Evolutionary conservation across 2,329 filamentous ascomycete genomes (phyloP).

Genomic region (Phoma sp.): DNA sequence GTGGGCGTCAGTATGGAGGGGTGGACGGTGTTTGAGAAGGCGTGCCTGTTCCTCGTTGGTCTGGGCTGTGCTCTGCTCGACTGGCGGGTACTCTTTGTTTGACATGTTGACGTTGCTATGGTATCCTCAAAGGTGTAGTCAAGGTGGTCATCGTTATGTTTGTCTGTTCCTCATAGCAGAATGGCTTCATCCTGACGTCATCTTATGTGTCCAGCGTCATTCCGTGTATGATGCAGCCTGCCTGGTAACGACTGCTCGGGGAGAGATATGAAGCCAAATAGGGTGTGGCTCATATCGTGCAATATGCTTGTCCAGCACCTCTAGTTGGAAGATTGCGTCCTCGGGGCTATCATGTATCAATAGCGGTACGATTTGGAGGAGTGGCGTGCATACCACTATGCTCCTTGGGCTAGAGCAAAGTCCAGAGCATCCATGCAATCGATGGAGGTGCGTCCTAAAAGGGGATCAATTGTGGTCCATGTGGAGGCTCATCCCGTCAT

Average conservation of each 20-base stretch:
- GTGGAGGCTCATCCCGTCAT: slow-evolving; percentile 45
- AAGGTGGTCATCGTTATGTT: not conserved
- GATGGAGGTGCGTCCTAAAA: slow-evolving; percentile 31
- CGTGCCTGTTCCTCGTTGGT: slow-evolving; percentile 16
- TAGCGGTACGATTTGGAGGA: not conserved
- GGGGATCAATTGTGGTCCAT: slow-evolving; percentile 39
- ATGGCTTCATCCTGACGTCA: slow-evolving; percentile 16
- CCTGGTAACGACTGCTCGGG: not conserved
- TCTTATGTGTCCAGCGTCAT: not conserved
- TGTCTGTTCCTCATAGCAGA: not conserved
- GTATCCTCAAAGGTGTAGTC: not conserved
- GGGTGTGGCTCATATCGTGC: too few relatives aligned
- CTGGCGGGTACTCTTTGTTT: slow-evolving; percentile 8
- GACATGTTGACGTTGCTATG: slow-evolving; percentile 5
- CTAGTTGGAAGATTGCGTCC: not conserved
- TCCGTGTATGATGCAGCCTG: not conserved
- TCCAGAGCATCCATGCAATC: slow-evolving; percentile 44
- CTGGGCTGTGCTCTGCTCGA: slow-evolving; percentile 18
- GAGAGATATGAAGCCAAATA: not conserved
- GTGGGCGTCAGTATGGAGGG: not conserved
- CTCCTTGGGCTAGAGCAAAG: slow-evolving; percentile 27
- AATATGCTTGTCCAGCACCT: too few relatives aligned
- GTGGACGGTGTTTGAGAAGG: not conserved
- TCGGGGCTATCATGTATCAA: too few relatives aligned
- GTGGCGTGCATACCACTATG: slow-evolving; percentile 11